Evolutionary conservation across 176 grass and related monocot genomes (phyloP), one percentile per base, ranked within the genome.

Genomic region (Rhynchospora breviuscula): DNA sequence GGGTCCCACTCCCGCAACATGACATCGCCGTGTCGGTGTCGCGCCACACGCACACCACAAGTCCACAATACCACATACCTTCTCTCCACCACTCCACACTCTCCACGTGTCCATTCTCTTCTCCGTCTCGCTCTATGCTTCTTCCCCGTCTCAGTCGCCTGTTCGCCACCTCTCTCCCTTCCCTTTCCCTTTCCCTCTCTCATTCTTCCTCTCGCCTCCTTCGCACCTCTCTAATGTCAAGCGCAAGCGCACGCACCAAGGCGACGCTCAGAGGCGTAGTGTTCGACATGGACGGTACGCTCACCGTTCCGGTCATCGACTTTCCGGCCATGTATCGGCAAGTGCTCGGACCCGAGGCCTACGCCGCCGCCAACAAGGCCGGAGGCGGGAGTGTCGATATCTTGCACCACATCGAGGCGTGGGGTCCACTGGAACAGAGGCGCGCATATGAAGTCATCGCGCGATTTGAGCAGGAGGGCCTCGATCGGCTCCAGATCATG

Each of bases 241-340:
- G 47, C 54, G 25, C 35, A 40, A 1, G 52, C 68, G 45, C 31
- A 65, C 1, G 33, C 25, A 0, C 8, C 18, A 14, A 87, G 83
- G 80, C 14, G 31, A 63, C 61, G 44, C 92, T 98, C 63, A 84
- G 87, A 4, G 95, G 95, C 2, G 84, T 94, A 54, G 95, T 98
- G 22, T 94, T 98, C 92, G 95, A 98, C 89, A 94, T 98, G 95
- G 95, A 98, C 84, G 95, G 95, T 53, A 98, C 95, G 1, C 86
- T 98, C 49, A 98, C 95, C 12, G 92, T 98, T 74, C 95, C 95
- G 31, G 95, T 89, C 54, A 98, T 98, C 84, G 92, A 98, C 85
- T 95, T 94, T 81, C 87, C 33, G 67, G 95, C 89, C 81, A 98
- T 98, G 92, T 93, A 98, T 71, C 83, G 90, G 68, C 91, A 92